Conservation (phyloP, 2,329 filamentous ascomycete species). For the Curvularia sp. region DNA sequence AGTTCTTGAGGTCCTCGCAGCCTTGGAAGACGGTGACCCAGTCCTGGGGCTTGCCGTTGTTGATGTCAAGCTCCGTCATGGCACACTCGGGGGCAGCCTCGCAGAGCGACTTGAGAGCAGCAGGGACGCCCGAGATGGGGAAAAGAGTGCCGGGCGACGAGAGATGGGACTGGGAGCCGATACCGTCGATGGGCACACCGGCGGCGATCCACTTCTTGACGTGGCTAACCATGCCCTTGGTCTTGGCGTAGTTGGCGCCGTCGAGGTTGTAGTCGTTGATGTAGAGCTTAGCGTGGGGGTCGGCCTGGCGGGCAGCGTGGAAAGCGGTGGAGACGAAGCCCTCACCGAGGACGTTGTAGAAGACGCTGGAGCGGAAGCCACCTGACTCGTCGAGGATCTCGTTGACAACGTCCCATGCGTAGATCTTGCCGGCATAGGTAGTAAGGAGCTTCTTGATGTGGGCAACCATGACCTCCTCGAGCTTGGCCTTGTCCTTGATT, state of each 20-base stretch:
- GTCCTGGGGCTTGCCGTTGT: constrained; percentile 62
- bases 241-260: constrained; percentile 65
- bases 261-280: constrained; percentile 76
- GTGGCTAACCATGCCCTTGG: constrained; percentile 61
- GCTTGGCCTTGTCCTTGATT: constrained; percentile 60
- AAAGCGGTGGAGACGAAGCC: constrained; percentile 75
- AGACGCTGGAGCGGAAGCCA: constrained; percentile 66
- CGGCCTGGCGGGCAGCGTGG: constrained; percentile 69
- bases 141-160: constrained; percentile 44
- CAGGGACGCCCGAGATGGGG: constrained; percentile 55
- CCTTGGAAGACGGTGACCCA: constrained; percentile 64
- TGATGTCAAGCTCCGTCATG: constrained; percentile 74
- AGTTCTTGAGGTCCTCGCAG: constrained; percentile 65
- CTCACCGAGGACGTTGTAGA: constrained; percentile 72
- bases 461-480: constrained; percentile 65
- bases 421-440: constrained; percentile 69
- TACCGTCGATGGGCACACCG: constrained; percentile 71
- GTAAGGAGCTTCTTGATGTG: constrained; percentile 66
- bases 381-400: constrained; percentile 67
- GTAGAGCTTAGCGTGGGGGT: constrained; percentile 73
- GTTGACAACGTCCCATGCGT: constrained; percentile 57
- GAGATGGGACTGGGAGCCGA: constrained; percentile 67
- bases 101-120: constrained; percentile 63
- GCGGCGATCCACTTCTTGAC: constrained; percentile 69
- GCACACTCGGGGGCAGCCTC: constrained; percentile 64